Conservation (phyloP, 179 eudicot genomes). For the Gypsophila paniculata region DNA sequence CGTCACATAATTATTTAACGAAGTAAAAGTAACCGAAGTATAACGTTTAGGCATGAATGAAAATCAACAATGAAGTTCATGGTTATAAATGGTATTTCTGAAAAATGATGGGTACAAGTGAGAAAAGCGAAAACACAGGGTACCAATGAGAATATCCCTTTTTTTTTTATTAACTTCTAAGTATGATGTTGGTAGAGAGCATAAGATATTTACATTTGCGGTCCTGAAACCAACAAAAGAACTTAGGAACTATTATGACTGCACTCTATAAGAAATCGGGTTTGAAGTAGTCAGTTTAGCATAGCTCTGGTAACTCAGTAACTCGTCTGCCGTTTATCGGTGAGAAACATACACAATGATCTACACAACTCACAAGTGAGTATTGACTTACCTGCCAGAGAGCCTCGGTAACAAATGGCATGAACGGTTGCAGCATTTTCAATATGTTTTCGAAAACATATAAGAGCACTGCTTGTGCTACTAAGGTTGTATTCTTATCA, state of each 20-base stretch:
- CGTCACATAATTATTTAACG: no score
- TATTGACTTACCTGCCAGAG: slow-evolving; percentile 78
- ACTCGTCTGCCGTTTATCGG: neutral
- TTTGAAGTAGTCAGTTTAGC: slow-evolving; percentile 11
- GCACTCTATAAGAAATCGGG: neutral
- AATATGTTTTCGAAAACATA: slow-evolving; percentile 80
- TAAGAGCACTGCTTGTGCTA: slow-evolving; percentile 77
- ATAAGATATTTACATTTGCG: neutral
- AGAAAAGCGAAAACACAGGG: no score
- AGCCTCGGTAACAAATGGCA: slow-evolving; percentile 98
- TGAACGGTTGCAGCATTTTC: slow-evolving; percentile 88
- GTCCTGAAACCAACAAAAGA: neutral
- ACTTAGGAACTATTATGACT: neutral
- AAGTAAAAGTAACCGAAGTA: no score
- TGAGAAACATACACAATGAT: neutral
- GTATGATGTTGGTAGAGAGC: neutral
- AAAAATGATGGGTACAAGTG: no score
- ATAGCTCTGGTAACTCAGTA: neutral
- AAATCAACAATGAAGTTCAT: no score
- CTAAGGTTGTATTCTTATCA: slow-evolving; percentile 38
- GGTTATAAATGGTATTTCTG: no score
- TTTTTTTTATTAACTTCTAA: no score
- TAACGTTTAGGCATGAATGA: no score
- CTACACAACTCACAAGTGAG: neutral
- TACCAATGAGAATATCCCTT: no score